Conservation (phyloP, 495 filamentous ascomycete genomes). For the Bacidia rubella region DNA sequence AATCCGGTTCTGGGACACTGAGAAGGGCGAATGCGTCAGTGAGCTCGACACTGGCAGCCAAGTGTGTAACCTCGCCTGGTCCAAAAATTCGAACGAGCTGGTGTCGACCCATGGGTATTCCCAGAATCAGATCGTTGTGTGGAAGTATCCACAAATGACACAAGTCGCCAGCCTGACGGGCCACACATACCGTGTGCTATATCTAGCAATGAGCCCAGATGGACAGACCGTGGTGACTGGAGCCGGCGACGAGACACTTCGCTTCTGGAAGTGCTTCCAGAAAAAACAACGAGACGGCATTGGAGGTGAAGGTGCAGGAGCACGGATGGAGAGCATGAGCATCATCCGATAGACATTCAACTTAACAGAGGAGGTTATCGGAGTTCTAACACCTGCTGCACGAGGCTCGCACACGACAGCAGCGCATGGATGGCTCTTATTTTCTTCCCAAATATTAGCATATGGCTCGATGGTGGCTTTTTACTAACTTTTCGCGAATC, state of each 20-base stretch:
- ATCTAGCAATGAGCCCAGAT: conserved; percentile 94
- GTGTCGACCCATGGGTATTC: conserved; percentile 96
- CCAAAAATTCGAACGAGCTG: conserved; percentile 88
- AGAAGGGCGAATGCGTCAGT: conserved; percentile 59
- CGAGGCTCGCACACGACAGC: too few species aligned
- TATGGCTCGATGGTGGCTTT: background rate
- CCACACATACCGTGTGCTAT: conserved; percentile 90
- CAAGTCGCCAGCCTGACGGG: conserved; percentile 90
- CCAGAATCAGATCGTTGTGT: conserved; percentile 96
- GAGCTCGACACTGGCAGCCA: conserved; percentile 93
- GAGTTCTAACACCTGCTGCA: too few species aligned
- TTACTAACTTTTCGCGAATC: background rate
- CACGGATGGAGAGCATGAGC: conserved; percentile 53
- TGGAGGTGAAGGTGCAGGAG: conserved; percentile 35
- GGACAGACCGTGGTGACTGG: conserved; percentile 88
- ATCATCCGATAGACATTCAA: conserved; percentile 47
- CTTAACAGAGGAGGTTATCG: background rate
- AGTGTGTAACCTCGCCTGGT: conserved; percentile 94
- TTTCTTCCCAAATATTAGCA: background rate
- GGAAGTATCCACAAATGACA: conserved; percentile 97
- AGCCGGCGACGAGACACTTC: conserved; percentile 86
- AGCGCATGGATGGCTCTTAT: background rate
- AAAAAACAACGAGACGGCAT: conserved; percentile 40
- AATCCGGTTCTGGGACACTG: conserved; percentile 96
- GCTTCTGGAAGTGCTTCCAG: conserved; percentile 94